phyloP scores from a whole-genome alignment of 176 grass and related monocot genomes.

The Phoenix dactylifera region DNA sequence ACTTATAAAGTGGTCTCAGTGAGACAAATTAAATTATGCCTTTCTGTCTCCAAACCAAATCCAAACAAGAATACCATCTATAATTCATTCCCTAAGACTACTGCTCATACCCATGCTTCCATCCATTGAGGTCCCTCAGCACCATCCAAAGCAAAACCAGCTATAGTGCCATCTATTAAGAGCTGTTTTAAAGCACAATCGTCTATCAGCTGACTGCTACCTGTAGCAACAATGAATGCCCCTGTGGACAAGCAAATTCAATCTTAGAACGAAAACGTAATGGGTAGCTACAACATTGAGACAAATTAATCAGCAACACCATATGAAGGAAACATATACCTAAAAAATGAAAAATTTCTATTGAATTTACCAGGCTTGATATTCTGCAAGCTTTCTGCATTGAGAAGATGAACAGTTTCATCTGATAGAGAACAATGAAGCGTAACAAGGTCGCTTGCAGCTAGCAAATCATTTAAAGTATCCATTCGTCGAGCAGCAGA shows the following conservation, averaged over 20 bases:
- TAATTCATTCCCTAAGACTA: constrained; percentile 18
- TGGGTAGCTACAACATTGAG: too few relatives aligned
- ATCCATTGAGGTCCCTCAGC: constrained; percentile 99
- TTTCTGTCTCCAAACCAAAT: too few relatives aligned
- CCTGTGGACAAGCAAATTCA: constrained; percentile 33
- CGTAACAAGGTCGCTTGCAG: constrained; percentile 85
- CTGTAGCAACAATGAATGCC: constrained; percentile 88
- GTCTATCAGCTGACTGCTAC: constrained; percentile 91
- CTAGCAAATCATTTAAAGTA: constrained; percentile 86
- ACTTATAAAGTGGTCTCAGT: too few relatives aligned
- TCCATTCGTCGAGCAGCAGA: constrained; percentile 92
- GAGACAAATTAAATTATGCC: too few relatives aligned
- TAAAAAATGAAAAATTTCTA: neutral
- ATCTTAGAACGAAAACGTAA: neutral
- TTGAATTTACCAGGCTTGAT: constrained; percentile 69
- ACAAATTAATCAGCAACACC: too few relatives aligned
- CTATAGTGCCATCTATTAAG: constrained; percentile 79
- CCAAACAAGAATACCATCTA: neutral
- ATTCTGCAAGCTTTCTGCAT: constrained; percentile 66
- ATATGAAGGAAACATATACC: neutral
- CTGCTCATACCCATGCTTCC: constrained; percentile 90
- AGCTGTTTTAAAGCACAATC: constrained; percentile 90
- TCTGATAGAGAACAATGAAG: constrained; percentile 83
- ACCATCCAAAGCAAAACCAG: constrained; percentile 89
- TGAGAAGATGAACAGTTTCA: constrained; percentile 86